Percentiles rank a stretch among this genome's conserved stretches.
Evolutionary conservation across 208 protist species (phyloP).

Genomic region (Leishmania tarentolae): DNA sequence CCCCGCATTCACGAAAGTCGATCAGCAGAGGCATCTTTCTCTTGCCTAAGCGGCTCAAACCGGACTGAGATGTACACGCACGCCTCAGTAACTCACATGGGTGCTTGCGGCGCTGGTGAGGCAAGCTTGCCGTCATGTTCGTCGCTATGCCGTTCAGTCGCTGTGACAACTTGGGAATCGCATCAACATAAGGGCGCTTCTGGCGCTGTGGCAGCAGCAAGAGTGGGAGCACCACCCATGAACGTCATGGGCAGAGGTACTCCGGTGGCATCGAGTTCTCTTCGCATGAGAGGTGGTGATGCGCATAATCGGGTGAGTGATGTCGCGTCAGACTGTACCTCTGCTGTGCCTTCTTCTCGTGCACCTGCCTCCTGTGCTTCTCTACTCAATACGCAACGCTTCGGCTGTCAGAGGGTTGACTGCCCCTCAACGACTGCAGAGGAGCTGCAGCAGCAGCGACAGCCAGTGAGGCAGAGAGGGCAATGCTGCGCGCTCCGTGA

Average conservation of each 20-base stretch:
- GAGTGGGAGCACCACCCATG: background rate
- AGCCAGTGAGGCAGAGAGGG: background rate
- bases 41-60: background rate
- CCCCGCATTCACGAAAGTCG: background rate
- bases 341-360: background rate
- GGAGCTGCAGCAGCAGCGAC: background rate
- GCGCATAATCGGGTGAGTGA: background rate
- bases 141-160: background rate
- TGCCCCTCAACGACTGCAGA: background rate
- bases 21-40: background rate
- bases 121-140: background rate
- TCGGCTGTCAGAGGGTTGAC: background rate
- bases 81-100: background rate
- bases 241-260: background rate
- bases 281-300: background rate
- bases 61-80: background rate
- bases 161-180: too few relatives aligned
- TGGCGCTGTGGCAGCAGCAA: background rate
- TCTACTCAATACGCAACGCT: background rate
- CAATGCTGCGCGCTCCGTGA: background rate
- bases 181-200: background rate
- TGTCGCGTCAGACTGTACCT: background rate
- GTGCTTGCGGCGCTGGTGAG: background rate
- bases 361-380: background rate
- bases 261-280: background rate